phyloP scores from a whole-genome alignment of 2,329 filamentous ascomycete species.

The Penicillium sp. region DNA sequence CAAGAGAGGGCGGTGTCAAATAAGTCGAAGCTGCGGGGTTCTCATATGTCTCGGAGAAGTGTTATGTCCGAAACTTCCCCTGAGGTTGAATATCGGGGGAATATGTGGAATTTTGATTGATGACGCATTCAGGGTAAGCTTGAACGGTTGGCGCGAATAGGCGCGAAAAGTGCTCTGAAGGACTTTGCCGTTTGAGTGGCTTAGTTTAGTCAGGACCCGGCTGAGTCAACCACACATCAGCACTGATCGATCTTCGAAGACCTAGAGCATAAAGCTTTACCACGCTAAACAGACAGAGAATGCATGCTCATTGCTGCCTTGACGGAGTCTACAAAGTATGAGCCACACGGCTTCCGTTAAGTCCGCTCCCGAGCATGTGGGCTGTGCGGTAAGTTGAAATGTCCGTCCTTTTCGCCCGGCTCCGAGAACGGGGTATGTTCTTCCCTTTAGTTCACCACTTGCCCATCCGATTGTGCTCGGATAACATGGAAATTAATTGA shows the following conservation, averaged over 20 bases:
- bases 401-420: constrained; percentile 14
- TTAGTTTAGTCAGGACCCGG: neutral
- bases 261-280: neutral
- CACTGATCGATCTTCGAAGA: neutral
- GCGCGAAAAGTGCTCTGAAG: neutral
- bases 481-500: neutral
- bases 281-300: neutral
- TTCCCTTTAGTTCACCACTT: neutral
- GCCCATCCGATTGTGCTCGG: neutral
- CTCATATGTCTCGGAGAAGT: constrained; percentile 8
- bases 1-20: constrained; percentile 14
- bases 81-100: constrained; percentile 6
- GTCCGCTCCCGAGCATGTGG: constrained; percentile 19
- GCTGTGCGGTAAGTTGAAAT: neutral
- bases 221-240: neutral
- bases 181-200: neutral
- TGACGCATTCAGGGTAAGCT: constrained; percentile 11
- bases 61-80: constrained; percentile 7
- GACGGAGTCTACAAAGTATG: neutral
- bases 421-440: neutral
- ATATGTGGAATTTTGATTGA: neutral
- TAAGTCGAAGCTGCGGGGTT: constrained; percentile 18
- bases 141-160: neutral
- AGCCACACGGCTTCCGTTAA: constrained; percentile 14
- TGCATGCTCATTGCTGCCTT: neutral